Base-by-base conservation (phyloP, 1,139 yeast species). In the Protomyces lactucae-debilis region DNA sequence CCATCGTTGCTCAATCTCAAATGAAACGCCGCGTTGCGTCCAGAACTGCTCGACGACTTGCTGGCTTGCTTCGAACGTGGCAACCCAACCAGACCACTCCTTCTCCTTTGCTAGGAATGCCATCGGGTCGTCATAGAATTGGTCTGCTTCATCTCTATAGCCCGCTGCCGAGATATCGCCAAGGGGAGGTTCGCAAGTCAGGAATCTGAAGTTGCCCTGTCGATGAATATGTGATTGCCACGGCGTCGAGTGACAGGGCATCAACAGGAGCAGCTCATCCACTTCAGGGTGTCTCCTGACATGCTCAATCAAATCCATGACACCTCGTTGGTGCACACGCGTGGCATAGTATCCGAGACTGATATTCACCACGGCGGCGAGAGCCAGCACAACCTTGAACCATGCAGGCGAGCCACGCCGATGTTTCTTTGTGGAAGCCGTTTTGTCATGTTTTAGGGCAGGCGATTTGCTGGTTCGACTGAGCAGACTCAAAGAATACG, bases 191-290 rank as follows among this genome's bases (percentile, higher is more conserved):
- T 90, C 95, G 73, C 99, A 95, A 0, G 96, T 85, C 51, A 95
- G 77, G 67, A 87, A 86, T 96, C 97, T 88, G 2, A 54, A 60
- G 12, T 48, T 28, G 35, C 83, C 75, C 8, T 76, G 75, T 3
- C 83, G 74, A 18, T 91, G 97, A 53, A 95, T 75, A 71, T 87
- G 85, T 45, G 95, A 83, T 72, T 90, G 97, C 87, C 96, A 89
- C 2, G 99, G 99, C 0, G 98, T 92, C 0, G 98, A 92, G 74
- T 95, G 99, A 71, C 99, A 95, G 0, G 99, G 99, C 73, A 92
- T 89, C 21, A 95, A 74, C 69, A 93, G 87, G 0, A 96, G 96
- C 52, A 91, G 77, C 28, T 39, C 80, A 0, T 74, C 69, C 3
- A 83, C 78, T 1, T 73, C 70, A 0, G 79, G 75, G 23, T 80